Percentiles rank a stretch among this genome's conserved stretches.
Evolutionary conservation across 805 yeast species (phyloP).

Genomic region (Candida michaelii): DNA sequence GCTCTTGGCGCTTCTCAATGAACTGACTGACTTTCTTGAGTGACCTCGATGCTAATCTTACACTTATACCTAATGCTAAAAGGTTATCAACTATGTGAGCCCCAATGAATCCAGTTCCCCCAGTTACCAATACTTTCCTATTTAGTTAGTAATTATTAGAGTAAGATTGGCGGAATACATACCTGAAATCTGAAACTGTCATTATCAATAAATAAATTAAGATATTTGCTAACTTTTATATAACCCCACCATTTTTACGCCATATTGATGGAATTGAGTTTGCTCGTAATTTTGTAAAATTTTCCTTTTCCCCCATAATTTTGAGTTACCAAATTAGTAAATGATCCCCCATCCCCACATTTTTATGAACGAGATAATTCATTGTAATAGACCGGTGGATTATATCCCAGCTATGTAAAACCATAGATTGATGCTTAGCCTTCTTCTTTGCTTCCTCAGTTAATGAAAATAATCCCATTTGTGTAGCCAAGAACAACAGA

Average conservation of each 20-base stretch:
- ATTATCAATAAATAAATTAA: background rate
- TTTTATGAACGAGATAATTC: too few species aligned
- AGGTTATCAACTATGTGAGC: slow-evolving; percentile 18
- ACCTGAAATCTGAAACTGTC: slow-evolving; percentile 11
- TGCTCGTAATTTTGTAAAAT: too few species aligned
- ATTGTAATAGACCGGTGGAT: too few species aligned
- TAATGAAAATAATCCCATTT: too few species aligned
- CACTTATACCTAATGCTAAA: slow-evolving; percentile 13
- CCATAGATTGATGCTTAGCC: too few species aligned
- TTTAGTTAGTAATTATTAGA: background rate
- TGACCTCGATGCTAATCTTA: slow-evolving; percentile 17
- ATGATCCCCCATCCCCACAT: too few species aligned
- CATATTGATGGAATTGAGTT: too few species aligned
- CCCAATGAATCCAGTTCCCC: slow-evolving; percentile 22
- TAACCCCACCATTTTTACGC: slow-evolving; percentile 1
- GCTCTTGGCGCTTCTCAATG: slow-evolving; percentile 14
- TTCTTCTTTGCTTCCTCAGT: too few species aligned
- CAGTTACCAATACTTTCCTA: slow-evolving; percentile 18
- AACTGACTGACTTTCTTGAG: slow-evolving; percentile 18
- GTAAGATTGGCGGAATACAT: slow-evolving; percentile 1
- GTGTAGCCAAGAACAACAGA: too few species aligned
- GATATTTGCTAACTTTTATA: slow-evolving; percentile 1
- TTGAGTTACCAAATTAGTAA: too few species aligned
- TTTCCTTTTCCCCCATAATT: too few species aligned
- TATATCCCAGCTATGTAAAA: too few species aligned